Evolutionary conservation across 1,284 basidiomycete genomes (phyloP), one percentile per base, ranked within the genome.

Genomic region (Exobasidium rhododendri): DNA sequence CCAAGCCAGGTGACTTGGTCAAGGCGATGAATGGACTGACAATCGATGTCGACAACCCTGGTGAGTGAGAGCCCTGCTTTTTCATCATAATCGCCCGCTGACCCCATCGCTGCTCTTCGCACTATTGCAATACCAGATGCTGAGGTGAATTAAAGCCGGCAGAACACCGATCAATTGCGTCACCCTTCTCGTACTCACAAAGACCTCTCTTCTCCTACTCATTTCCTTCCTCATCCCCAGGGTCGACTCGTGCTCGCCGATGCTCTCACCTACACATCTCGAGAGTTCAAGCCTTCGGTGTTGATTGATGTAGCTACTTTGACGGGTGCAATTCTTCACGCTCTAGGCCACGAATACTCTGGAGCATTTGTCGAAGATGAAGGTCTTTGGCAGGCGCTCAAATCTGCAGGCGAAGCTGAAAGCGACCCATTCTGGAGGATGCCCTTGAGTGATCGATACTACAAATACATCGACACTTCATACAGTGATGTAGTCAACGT

Each of bases 1-100:
- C 86, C 62, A 94, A 93, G 81, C 92, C 91, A 0, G 92, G 91
- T 46, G 81, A 82, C 73, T 90, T 91, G 58, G 79, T 93, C 65
- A 88, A 90, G 69, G 89, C 90, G 4, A 91, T 91, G 87, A 92
- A 92, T 75, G 91, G 91, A 45, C 91, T 91, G 80, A 87, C 88
- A 0, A 85, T 94, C 32, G 90, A 93, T 78, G 85, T 93, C 43
- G 90, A 92, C 81, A 92, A 92, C 81, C 92, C 91, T 3, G 91
- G 92, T 75, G 90, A 40, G 35, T 40, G 35, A 40, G 35, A 40
- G 17, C 17, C n/a, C n/a, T n/a, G n/a, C 90, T n/a, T n/a, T n/a
- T n/a, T n/a, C n/a, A n/a, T n/a, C n/a, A n/a, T n/a, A n/a, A n/a
- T n/a, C n/a, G n/a, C n/a, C n/a, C n/a, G n/a, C n/a, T n/a, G n/a